Conservation (phyloP, 2,329 filamentous ascomycete species). For the Fusarium robinianum region DNA sequence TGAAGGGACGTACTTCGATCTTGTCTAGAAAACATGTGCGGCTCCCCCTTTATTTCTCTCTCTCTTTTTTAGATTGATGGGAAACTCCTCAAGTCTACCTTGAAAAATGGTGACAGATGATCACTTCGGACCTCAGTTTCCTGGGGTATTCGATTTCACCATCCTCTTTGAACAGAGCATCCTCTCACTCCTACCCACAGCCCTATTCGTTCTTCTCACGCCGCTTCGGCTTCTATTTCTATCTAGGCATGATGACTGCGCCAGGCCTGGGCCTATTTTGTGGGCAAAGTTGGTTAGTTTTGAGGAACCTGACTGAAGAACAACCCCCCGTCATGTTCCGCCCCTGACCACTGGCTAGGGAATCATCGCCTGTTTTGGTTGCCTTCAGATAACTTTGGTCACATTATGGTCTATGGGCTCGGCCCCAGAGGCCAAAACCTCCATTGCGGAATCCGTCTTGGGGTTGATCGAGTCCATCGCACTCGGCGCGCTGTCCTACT, state of each 20-base stretch:
- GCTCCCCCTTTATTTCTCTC: no score
- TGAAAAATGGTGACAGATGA: constrained; percentile 25
- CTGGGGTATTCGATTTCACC: constrained; percentile 38
- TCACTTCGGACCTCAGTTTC: constrained; percentile 33
- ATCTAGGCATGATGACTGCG: constrained; percentile 5
- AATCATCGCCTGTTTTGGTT: constrained; percentile 8
- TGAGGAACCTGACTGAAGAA: no score
- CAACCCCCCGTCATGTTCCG: fast-evolving
- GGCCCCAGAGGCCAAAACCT: constrained; percentile 31
- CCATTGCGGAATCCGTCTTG: constrained; percentile 37
- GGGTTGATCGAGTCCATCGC: constrained; percentile 35
- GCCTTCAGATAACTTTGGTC: constrained; percentile 33
- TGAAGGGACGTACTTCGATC: no score
- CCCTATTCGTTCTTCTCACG: constrained; percentile 32
- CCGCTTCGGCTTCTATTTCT: constrained; percentile 25
- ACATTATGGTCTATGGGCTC: constrained; percentile 35
- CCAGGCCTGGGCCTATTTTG: constrained; percentile 13
- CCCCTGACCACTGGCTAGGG: constrained; percentile 20
- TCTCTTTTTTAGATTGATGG: no score
- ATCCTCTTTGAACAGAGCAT: constrained; percentile 40
- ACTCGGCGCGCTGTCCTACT: constrained; percentile 39
- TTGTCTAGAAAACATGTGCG: no score
- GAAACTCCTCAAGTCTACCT: no score
- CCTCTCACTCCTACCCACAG: constrained; percentile 35
- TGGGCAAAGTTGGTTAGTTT: constrained; percentile 32